These are phyloP conservation scores for Verticillium nubilum DNA, from an alignment of 2,329 filamentous ascomycete species.

Conservation along the genomic window DNA sequence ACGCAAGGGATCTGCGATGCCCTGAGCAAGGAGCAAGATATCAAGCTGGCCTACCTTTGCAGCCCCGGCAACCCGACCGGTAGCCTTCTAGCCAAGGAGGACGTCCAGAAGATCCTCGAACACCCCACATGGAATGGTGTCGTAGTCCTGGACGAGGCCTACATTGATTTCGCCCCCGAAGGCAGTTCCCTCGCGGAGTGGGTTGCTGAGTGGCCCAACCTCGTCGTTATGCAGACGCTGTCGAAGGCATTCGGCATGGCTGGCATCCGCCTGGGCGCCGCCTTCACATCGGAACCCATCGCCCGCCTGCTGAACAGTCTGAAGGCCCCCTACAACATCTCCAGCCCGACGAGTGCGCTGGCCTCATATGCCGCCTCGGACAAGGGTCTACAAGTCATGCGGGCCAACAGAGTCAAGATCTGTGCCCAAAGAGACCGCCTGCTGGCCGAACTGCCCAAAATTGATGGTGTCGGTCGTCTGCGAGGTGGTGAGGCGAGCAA, in stretches of 20 bases:
- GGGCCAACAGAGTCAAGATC: constrained; percentile 61
- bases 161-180: constrained; percentile 81
- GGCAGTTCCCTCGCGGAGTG: constrained; percentile 81
- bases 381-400: constrained; percentile 69
- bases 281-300: constrained; percentile 71
- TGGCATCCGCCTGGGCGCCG: constrained; percentile 83
- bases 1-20: constrained; percentile 60
- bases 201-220: constrained; percentile 87
- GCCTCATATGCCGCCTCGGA: constrained; percentile 67
- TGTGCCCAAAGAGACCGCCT: constrained; percentile 73
- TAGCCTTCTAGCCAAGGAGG: constrained; percentile 67
- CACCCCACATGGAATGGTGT: constrained; percentile 95
- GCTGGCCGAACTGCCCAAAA: constrained; percentile 63
- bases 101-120: constrained; percentile 67
- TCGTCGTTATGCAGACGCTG: constrained; percentile 98
- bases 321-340: constrained; percentile 95
- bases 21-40: constrained; percentile 52
- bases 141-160: constrained; percentile 90
- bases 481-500: constrained; percentile 78
- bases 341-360: constrained; percentile 78
- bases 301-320: constrained; percentile 80
- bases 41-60: constrained; percentile 91
- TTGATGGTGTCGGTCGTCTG: constrained; percentile 75
- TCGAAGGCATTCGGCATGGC: constrained; percentile 96
- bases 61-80: constrained; percentile 94